Evolutionary conservation across 192 early-diverging fungal species (phyloP), one percentile per base, ranked within the genome.

Genomic region (Jimgerdemannia flammicorona): DNA sequence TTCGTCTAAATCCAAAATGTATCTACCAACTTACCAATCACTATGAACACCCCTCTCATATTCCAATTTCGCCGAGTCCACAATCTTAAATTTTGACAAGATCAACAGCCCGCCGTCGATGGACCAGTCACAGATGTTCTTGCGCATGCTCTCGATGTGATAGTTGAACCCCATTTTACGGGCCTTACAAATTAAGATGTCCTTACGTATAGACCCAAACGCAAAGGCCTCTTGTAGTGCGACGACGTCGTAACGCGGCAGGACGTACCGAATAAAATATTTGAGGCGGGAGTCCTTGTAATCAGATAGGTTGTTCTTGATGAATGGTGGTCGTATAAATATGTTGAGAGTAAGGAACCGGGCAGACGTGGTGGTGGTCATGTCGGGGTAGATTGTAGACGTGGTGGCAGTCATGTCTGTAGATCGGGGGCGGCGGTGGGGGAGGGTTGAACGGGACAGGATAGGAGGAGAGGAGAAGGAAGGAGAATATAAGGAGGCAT

Each of bases 211-310:
- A 19, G 86, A 85, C 4, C 87, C 93, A 79, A 89, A 96, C 41
- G 91, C 90, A 84, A 92, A 96, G 74, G 92, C 88, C 75, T 96
- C 95, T 77, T 96, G 94, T 73, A 96, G 83, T 64, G 88, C 86
- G 40, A 96, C 87, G 18, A 96, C 81, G 79, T 95, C 92, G 80
- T 91, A 93, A n/a, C 88, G 74, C n/a, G 84, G 87, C 44, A 94
- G 81, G 29, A 93, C 79, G 69, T 86, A 75, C 42, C 88, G 81
- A 44, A 93, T 88, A 73, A 95, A 88, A 66, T 89, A 90, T 66
- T 81, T 88, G 70, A 95, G 80, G 20, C 95, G 87, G n/a, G 77
- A 86, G 70, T 93, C 89, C 77, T 96, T 96, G 87, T 91, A 91
- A 83, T 96, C 95, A 42, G 86, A 87, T 72, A 82, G 81, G 80